phyloP scores from a whole-genome alignment of 2,329 filamentous ascomycete species.

The Mycosphaerella sp. region DNA sequence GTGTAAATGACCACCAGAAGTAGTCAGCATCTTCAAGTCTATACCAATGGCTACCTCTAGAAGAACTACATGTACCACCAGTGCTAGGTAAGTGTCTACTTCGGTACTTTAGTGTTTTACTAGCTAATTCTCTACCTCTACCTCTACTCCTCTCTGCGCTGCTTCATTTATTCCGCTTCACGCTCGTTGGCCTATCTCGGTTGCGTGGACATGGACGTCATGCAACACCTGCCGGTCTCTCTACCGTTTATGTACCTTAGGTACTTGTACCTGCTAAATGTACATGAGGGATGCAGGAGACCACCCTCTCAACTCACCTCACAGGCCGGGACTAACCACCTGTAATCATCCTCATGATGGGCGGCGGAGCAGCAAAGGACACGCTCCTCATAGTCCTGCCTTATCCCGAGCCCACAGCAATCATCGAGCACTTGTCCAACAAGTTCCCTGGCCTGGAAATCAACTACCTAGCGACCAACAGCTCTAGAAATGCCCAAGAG shows the following conservation, averaged over 20 bases:
- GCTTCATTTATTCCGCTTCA: background rate
- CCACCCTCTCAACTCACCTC: too few relatives aligned
- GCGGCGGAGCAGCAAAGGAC: conserved; percentile 34
- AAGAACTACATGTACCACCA: too few relatives aligned
- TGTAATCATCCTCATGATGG: conserved; percentile 23
- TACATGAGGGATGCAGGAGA: too few relatives aligned
- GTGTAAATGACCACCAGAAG: too few relatives aligned
- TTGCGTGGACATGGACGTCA: background rate
- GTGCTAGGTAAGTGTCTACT: too few relatives aligned
- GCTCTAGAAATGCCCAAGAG: conserved; percentile 9
- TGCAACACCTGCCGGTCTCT: conserved; percentile 2
- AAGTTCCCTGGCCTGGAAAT: conserved; percentile 17
- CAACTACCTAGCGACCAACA: conserved; percentile 7
- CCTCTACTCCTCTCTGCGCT: background rate
- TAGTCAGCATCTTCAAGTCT: too few relatives aligned
- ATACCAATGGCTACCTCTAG: too few relatives aligned
- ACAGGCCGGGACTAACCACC: background rate
- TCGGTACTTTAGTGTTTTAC: too few relatives aligned
- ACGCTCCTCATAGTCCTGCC: conserved; percentile 31
- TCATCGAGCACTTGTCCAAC: conserved; percentile 38
- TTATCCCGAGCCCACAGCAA: conserved; percentile 34
- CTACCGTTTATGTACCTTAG: background rate
- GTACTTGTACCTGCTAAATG: too few relatives aligned
- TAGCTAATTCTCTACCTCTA: too few relatives aligned
- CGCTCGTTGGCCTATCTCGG: background rate